Conservation (phyloP, 345 rosid species). For the Populus tremula region DNA sequence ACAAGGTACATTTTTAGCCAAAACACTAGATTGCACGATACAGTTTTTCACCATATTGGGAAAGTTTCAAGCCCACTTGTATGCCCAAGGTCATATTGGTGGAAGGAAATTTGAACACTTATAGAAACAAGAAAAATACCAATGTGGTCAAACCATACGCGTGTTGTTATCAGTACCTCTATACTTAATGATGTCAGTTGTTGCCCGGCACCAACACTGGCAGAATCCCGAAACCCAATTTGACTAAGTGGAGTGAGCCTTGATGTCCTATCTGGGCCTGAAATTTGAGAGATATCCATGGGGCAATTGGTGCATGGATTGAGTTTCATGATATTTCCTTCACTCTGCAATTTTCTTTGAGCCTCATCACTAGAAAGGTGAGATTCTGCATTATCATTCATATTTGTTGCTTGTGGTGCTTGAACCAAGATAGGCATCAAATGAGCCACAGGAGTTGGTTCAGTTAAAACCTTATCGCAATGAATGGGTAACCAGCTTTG, state of each 20-base stretch:
- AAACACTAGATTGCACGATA: not conserved
- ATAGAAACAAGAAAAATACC: not conserved
- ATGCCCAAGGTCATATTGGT: not conserved
- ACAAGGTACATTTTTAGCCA: constrained; percentile 10
- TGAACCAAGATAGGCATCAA: constrained; percentile 26
- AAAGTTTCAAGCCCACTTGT: not conserved
- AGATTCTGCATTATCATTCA: constrained; percentile 25
- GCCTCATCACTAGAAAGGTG: constrained; percentile 22
- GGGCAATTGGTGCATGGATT: constrained; percentile 29
- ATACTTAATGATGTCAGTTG: constrained; percentile 82
- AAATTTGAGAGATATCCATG: constrained; percentile 79
- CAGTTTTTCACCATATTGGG: not conserved
- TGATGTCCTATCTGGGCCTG: constrained; percentile 76
- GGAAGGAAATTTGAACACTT: not conserved
- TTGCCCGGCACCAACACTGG: constrained; percentile 91
- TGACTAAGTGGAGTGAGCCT: constrained; percentile 88
- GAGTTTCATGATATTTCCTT: constrained; percentile 33
- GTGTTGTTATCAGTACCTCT: constrained; percentile 53
- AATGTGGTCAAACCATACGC: not conserved
- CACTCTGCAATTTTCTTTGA: constrained; percentile 26
- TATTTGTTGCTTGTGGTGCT: constrained; percentile 28
- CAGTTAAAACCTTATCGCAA: constrained; percentile 22
- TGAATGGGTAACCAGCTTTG: constrained; percentile 30
- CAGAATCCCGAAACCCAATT: constrained; percentile 94
- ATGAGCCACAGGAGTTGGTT: constrained; percentile 31